These are phyloP conservation scores for Scutellaria galericulata DNA, from an alignment of 257 asterid species.

Conservation along the genomic window DNA sequence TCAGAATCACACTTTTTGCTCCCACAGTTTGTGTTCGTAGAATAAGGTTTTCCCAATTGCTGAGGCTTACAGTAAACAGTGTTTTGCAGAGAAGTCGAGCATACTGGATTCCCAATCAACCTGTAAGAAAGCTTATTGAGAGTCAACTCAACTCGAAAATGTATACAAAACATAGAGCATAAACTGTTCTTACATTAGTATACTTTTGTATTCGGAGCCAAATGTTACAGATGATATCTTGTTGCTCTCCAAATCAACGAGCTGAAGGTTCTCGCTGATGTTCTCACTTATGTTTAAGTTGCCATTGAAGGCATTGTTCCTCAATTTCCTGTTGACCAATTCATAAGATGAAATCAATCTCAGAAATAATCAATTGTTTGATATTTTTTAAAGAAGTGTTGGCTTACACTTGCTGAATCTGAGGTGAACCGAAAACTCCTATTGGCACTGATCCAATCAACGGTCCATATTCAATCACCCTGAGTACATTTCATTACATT, in stretches of 20 bases:
- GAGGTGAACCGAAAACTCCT: slow-evolving; percentile 66
- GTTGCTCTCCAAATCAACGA: slow-evolving; percentile 75
- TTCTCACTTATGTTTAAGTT: slow-evolving; percentile 63
- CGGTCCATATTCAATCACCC: slow-evolving; percentile 80
- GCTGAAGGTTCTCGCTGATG: slow-evolving; percentile 62
- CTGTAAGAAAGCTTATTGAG: slow-evolving; percentile 45
- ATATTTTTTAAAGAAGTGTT: neutral
- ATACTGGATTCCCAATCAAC: slow-evolving; percentile 83
- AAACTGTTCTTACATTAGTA: slow-evolving; percentile 61
- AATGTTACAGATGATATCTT: slow-evolving; percentile 61
- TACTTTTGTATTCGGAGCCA: slow-evolving; percentile 70
- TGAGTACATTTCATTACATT: slow-evolving; percentile 38
- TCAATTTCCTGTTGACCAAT: slow-evolving; percentile 64
- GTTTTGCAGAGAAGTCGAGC: slow-evolving; percentile 60
- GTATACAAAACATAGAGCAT: neutral
- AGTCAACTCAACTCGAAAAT: neutral
- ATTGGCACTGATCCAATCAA: slow-evolving; percentile 72
- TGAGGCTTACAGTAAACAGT: slow-evolving; percentile 74
- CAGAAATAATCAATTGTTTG: neutral
- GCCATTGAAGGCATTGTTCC: slow-evolving; percentile 66
- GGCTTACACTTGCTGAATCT: slow-evolving; percentile 89
- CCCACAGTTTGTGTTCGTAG: slow-evolving; percentile 86
- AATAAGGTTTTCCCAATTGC: slow-evolving; percentile 64
- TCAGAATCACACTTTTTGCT: slow-evolving; percentile 62
- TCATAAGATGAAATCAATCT: neutral